Evolutionary conservation across 2,329 filamentous ascomycete species (phyloP).

Genomic region (Arthrobotrys conoides): DNA sequence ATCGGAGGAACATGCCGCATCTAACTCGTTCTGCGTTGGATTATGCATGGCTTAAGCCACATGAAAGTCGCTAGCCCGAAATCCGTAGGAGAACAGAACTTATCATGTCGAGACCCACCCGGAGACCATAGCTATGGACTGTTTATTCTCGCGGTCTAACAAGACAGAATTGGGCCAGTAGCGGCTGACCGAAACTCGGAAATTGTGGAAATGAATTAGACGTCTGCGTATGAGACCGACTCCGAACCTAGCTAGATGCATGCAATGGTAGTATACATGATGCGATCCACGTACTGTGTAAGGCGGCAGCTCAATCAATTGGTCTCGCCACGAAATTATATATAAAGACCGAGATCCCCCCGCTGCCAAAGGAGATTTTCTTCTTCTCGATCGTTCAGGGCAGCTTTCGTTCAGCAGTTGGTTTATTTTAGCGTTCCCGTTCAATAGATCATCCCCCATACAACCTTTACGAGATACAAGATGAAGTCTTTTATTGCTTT

Average conservation of each 20-base stretch:
- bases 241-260: neutral
- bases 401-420: neutral
- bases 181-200: slow-evolving; percentile 12
- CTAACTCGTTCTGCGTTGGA: neutral
- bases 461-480: neutral
- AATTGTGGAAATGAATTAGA: slow-evolving; percentile 18
- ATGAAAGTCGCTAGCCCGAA: neutral
- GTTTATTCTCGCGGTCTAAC: neutral
- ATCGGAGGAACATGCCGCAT: neutral
- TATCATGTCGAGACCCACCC: slow-evolving; percentile 3
- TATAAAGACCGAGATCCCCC: neutral
- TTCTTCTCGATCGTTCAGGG: neutral
- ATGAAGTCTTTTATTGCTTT: slow-evolving; percentile 18
- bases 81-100: slow-evolving; percentile 21
- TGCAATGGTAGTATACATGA: neutral
- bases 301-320: neutral
- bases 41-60: slow-evolving; percentile 25
- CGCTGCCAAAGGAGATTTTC: neutral
- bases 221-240: no score
- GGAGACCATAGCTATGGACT: neutral
- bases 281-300: neutral
- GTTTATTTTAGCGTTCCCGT: neutral
- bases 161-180: neutral
- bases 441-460: neutral
- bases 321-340: neutral